phyloP scores from a whole-genome alignment of 2,329 filamentous ascomycete species.

The Curvularia verruculosa region DNA sequence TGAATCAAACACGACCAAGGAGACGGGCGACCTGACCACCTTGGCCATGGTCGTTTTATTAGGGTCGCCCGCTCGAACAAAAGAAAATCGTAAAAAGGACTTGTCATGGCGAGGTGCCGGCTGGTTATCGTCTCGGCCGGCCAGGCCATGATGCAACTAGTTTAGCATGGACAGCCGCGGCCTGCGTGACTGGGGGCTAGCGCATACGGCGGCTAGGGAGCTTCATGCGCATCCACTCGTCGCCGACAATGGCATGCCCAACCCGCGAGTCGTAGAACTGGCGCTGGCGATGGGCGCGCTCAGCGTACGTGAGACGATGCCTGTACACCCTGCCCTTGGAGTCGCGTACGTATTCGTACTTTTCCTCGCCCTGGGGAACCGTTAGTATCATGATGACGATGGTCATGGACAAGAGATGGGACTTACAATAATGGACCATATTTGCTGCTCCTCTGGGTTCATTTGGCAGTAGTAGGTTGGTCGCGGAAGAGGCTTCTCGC shows the following conservation, averaged over 20 bases:
- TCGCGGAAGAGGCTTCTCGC: slow-evolving; percentile 26
- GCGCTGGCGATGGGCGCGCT: slow-evolving; percentile 22
- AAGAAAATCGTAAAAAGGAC: slow-evolving; percentile 7
- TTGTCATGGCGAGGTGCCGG: not conserved
- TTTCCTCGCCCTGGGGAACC: slow-evolving; percentile 23
- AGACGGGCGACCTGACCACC: slow-evolving; percentile 12
- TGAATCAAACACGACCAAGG: slow-evolving; percentile 16
- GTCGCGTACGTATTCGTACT: slow-evolving; percentile 19
- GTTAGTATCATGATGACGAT: slow-evolving; percentile 1
- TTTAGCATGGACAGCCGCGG: not conserved
- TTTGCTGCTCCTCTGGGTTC: slow-evolving; percentile 27
- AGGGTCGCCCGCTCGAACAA: slow-evolving; percentile 4
- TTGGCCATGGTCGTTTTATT: slow-evolving; percentile 1
- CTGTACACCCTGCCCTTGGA: slow-evolving; percentile 23
- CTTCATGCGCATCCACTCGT: slow-evolving; percentile 33
- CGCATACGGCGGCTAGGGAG: slow-evolving; percentile 18
- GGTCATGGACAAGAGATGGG: not conserved
- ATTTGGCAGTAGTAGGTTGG: slow-evolving; percentile 28
- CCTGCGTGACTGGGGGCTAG: slow-evolving; percentile 5
- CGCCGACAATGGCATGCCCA: slow-evolving; percentile 28
- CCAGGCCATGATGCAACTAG: not conserved
- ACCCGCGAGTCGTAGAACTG: slow-evolving; percentile 29
- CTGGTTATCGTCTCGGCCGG: not conserved
- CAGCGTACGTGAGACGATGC: slow-evolving; percentile 16
- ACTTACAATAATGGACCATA: slow-evolving; percentile 29